A percentile compares a stretch with the other conserved stretches of the same genome.
Evolutionary conservation across 306 rosid species (phyloP).

Genomic region (Geum urbanum): DNA sequence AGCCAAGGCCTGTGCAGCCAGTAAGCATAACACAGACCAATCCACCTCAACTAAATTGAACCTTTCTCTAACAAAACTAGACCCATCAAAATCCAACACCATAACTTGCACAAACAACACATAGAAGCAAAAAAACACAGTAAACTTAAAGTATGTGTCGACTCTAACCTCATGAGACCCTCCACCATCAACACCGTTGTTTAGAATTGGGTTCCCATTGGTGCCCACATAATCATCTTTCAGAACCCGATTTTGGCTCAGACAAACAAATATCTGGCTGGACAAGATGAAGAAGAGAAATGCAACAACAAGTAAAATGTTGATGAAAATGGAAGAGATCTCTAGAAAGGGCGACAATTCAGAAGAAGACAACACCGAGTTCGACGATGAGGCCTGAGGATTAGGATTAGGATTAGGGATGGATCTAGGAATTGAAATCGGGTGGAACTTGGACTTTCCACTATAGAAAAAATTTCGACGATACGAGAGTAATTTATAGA

Average conservation of each 20-base stretch:
- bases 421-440: too few species aligned
- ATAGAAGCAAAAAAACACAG: constrained; percentile 65
- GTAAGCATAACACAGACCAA: constrained; percentile 48
- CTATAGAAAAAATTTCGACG: too few species aligned
- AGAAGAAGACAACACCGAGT: too few species aligned
- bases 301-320: constrained; percentile 51
- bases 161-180: constrained; percentile 44
- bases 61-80: constrained; percentile 37
- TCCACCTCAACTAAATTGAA: constrained; percentile 31
- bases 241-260: constrained; percentile 37
- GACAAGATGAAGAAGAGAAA: constrained; percentile 57
- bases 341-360: constrained; percentile 78
- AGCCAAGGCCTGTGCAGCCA: constrained; percentile 59
- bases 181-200: constrained; percentile 27
- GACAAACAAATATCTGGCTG: constrained; percentile 38
- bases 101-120: constrained; percentile 64
- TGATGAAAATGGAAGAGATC: constrained; percentile 50
- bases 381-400: too few species aligned
- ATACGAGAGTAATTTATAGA: too few species aligned
- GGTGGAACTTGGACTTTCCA: too few species aligned
- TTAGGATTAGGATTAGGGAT: too few species aligned
- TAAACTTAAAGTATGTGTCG: constrained; percentile 45
- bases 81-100: constrained; percentile 68
- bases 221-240: constrained; percentile 40
- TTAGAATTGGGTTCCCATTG: constrained; percentile 37